Evolutionary conservation across 1,284 basidiomycete genomes (phyloP).

Genomic region (Sporisorium iseilematis-ciliati): DNA sequence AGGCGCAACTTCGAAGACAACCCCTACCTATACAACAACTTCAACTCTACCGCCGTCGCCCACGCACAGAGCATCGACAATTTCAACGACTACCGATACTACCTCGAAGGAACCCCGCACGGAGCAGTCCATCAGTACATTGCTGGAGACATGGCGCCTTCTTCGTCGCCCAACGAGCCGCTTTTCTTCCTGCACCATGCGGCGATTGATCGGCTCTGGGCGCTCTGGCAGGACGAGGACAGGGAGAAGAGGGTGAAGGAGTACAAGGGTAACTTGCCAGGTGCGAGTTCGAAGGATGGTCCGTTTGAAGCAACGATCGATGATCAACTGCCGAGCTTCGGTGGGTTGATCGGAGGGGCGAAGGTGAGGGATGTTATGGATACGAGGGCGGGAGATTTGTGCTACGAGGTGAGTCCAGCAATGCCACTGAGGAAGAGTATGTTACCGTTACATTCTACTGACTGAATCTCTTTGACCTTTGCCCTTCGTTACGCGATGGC

Average conservation of each 20-base stretch:
- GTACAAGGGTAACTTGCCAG: constrained; percentile 19
- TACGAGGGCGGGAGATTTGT: constrained; percentile 17
- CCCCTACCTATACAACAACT: constrained; percentile 3
- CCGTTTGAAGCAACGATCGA: constrained; percentile 17
- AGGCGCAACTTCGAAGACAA: constrained; percentile 5
- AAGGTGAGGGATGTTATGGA: constrained; percentile 21
- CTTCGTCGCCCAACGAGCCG: constrained; percentile 16
- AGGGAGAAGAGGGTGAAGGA: constrained; percentile 1
- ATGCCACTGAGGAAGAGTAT: too few relatives aligned
- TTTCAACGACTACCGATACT: constrained; percentile 24
- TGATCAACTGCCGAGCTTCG: constrained; percentile 15
- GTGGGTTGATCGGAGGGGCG: constrained; percentile 10
- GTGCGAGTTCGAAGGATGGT: background rate
- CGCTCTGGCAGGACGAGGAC: constrained; percentile 18
- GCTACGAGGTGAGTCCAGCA: constrained; percentile 12
- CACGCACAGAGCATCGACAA: background rate
- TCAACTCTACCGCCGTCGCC: constrained; percentile 10
- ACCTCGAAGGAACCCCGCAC: constrained; percentile 15
- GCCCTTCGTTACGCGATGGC: background rate
- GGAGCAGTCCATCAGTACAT: constrained; percentile 23
- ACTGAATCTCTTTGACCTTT: background rate
- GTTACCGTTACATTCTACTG: background rate
- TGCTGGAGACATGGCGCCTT: constrained; percentile 15
- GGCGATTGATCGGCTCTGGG: constrained; percentile 20
- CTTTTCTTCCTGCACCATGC: constrained; percentile 26